These are phyloP conservation scores for Teratosphaeria pseudoeucalypti DNA, from an alignment of 2,329 filamentous ascomycete genomes.

Conservation along the genomic window DNA sequence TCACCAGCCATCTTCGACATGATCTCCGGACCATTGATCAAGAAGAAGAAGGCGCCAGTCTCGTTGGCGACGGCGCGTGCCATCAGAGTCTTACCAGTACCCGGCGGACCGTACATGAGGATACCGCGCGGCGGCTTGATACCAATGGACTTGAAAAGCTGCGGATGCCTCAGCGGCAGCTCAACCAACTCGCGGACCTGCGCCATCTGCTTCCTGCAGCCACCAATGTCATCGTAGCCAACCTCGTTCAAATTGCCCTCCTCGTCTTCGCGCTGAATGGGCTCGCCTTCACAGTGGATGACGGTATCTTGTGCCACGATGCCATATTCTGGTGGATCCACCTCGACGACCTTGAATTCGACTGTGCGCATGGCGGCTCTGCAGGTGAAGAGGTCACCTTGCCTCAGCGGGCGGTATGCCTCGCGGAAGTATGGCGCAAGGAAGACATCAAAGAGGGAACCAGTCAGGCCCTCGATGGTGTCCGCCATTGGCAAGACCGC, in stretches of 20 bases:
- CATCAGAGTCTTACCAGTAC: conserved; percentile 99
- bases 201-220: conserved; percentile 99
- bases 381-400: conserved; percentile 95
- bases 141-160: conserved; percentile 99
- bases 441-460: conserved; percentile 97
- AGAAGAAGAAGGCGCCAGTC: conserved; percentile 97
- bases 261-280: conserved; percentile 95
- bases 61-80: conserved; percentile 97
- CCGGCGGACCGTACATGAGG: conserved; percentile 82
- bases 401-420: conserved; percentile 91
- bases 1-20: conserved; percentile 99
- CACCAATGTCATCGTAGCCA: conserved; percentile 98
- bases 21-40: conserved; percentile 98
- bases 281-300: conserved; percentile 96
- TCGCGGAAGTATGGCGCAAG: conserved; percentile 99
- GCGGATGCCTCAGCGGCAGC: conserved; percentile 88
- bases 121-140: conserved; percentile 99
- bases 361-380: conserved; percentile 98
- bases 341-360: conserved; percentile 98
- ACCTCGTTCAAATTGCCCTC: conserved; percentile 99
- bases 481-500: conserved; percentile 96
- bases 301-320: conserved; percentile 98
- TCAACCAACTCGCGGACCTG: conserved; percentile 99
- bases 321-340: conserved; percentile 95
- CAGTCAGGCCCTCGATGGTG: conserved; percentile 93